Percentiles rank a stretch among this genome's conserved stretches.
These are phyloP conservation scores for Raphanus hybrid DNA, from an alignment of 441 rosid genomes.

Conservation along the genomic window DNA sequence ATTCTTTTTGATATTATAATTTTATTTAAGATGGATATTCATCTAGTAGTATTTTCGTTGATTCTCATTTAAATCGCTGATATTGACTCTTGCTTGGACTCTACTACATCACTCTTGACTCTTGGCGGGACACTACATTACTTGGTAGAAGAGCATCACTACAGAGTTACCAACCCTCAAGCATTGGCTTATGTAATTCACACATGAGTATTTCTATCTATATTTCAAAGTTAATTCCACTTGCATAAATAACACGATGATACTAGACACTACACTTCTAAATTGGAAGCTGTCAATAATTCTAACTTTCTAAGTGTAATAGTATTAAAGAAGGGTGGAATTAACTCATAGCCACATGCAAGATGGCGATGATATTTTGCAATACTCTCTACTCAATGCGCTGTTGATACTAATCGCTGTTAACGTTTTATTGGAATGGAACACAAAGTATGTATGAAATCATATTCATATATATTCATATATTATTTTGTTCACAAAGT, in stretches of 20 bases:
- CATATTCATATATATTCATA: not conserved
- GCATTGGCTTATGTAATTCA: not conserved
- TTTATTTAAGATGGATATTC: not conserved
- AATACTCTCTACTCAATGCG: not conserved
- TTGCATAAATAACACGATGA: not conserved
- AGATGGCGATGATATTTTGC: too few relatives aligned
- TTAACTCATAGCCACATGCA: not conserved
- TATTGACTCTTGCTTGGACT: not conserved
- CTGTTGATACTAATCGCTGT: not conserved
- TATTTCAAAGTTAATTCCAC: not conserved
- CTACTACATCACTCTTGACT: not conserved
- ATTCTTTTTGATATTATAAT: too few relatives aligned
- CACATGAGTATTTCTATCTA: not conserved
- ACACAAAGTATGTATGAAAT: not conserved
- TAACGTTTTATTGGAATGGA: not conserved
- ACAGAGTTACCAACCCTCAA: not conserved
- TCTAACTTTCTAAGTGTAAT: not conserved
- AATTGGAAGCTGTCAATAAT: not conserved
- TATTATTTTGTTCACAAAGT: not conserved
- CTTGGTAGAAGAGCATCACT: not conserved
- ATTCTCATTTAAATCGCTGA: not conserved
- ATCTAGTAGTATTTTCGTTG: not conserved
- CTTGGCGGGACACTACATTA: not conserved
- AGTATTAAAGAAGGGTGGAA: not conserved
- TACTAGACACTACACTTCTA: not conserved